Evolutionary conservation across 768 basidiomycete genomes (phyloP).

Genomic region (Naematelia aurantialba): DNA sequence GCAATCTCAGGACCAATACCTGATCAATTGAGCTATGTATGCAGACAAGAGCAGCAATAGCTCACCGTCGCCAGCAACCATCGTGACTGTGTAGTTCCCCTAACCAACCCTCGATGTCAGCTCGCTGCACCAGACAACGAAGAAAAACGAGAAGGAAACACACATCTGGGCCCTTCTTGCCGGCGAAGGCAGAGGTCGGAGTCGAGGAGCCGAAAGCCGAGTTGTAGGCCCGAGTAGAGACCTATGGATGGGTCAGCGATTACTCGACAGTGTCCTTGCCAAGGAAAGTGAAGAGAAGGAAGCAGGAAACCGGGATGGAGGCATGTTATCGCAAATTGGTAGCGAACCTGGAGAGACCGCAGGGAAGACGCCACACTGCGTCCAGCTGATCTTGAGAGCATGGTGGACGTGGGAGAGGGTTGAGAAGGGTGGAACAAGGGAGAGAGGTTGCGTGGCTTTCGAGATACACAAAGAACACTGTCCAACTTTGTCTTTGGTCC

Average conservation of each 20-base stretch:
- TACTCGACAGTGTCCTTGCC: not conserved
- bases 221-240: conserved; percentile 34
- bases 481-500: not conserved
- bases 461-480: too few species aligned
- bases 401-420: not conserved
- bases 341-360: conserved; percentile 17
- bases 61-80: conserved; percentile 94
- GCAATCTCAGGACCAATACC: conserved; percentile 99
- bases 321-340: conserved; percentile 2
- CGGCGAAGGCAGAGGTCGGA: conserved; percentile 84
- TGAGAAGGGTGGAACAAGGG: not conserved
- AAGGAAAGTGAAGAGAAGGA: not conserved
- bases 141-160: conserved; percentile 41
- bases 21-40: conserved; percentile 46
- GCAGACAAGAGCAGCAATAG: conserved; percentile 1
- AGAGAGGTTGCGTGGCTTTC: too few species aligned
- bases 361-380: conserved; percentile 24
- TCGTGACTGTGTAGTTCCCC: conserved; percentile 95
- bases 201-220: conserved; percentile 53
- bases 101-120: conserved; percentile 5
- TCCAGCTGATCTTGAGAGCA: conserved; percentile 29
- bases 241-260: conserved; percentile 3
- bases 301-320: not conserved
- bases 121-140: not conserved
- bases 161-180: conserved; percentile 81